Evolutionary conservation across 192 early-diverging fungal species (phyloP), one percentile per base, ranked within the genome.

Genomic region (Coemansia sp.): DNA sequence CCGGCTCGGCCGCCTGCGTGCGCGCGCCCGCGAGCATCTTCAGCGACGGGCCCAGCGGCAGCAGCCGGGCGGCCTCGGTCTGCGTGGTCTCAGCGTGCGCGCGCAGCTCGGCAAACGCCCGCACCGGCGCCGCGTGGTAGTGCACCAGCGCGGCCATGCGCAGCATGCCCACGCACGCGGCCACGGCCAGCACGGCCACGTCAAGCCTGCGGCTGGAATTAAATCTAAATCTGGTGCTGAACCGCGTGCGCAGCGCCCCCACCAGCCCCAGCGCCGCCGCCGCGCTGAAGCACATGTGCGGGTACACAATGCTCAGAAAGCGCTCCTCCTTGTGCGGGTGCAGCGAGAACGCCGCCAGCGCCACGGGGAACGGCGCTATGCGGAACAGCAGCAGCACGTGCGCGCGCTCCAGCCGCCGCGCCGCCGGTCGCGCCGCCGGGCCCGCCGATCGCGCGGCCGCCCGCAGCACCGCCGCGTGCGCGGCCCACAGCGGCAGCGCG

Each of bases 271-370:
- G 52, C 3, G 84, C 58, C 8, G 85, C 73, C 0, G 89, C 84
- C 0, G 89, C 92, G 52, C 85, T 88, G 31, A 92, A 82, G 62
- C 86, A 85, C 23, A 98, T 66, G 32, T 90, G 57, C 31, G 96
- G 96, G 60, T 95, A 98, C 1, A 87, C 86, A 15, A 97, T 87
- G 67, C 79, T 94, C 56, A 98, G 55, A 56, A 98, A 98, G 3
- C 96, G 82, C 54, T 98, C 96, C 59, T 98, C 96, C 70, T 98
- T 98, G 79, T 98, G 96, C n/a, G 92, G 85, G 67, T 95, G 93
- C 9, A 80, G 19, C 2, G 85, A 86, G 51, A 98, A 94, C 21
- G 90, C 84, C 2, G 55, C 43, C 23, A 97, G 76, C 84, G 84
- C 86, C 12, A 92, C 32, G 36, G 87, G 87, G 22, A 95, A 87